Evolutionary conservation across 306 rosid species (phyloP), one percentile per base, ranked within the genome.

Genomic region (Quercus alba): DNA sequence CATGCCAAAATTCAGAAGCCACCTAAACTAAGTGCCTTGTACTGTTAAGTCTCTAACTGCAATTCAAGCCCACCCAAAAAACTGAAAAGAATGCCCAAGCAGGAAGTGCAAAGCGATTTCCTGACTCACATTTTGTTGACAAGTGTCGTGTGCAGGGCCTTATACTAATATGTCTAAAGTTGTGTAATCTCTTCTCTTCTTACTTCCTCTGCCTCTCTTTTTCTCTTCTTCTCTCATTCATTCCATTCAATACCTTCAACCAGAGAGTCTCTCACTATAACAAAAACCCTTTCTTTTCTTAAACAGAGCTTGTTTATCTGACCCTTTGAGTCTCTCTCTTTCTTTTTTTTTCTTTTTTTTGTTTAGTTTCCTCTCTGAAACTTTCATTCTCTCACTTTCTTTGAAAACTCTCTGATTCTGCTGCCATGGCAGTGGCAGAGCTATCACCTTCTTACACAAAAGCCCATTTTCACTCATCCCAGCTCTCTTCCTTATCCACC

Each of bases 391-490:
- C 62, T 79, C 46, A 26, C 14, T 31, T 10, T 77, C 73, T 59
- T 13, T 49, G 11, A 41, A 8, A 41, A 38, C 13, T 49, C 54
- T 49, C 54, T 11, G 17, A 59, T 55, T 87, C 81, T 79, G 82
- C 85, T 82, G 68, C 82, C 81, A 93, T 94, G 99, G 94, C 96
- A 30, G 77, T 90, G 64, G 84, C 94, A 59, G 92, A 93, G 87
- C 67, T 95, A 14, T 86, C 90, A 35, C 71, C 87, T 62, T 81
- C 84, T 26, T 88, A 17, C 81, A 18, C 89, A 52, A 88, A 87
- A 74, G 8, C 91, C 62, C 79, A 49, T 70, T 87, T 89, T 69
- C 78, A 68, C 28, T 88, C 97, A 1, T 83, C 91, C 44, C 88
- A 87, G 56, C 80, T 82, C 64, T 84, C 95, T 5, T 86, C 73